These are phyloP conservation scores for Mycena rosella DNA, from an alignment of 768 basidiomycete species.

Conservation along the genomic window DNA sequence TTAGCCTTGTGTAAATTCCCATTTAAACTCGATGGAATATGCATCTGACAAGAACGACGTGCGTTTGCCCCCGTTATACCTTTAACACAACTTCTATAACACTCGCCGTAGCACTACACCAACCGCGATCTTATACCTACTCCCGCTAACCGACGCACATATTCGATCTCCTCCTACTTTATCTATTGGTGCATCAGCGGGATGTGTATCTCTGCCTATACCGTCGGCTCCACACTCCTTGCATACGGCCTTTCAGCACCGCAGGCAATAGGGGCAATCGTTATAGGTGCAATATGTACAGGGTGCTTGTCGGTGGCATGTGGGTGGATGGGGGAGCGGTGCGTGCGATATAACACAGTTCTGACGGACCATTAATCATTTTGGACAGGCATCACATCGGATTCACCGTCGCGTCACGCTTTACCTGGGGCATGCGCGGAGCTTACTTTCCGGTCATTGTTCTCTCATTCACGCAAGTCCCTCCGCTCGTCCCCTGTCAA, in stretches of 20 bases:
- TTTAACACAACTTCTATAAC: slow-evolving; percentile 15
- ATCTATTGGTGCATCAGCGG: slow-evolving; percentile 44
- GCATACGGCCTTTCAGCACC: slow-evolving; percentile 36
- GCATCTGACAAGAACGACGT: slow-evolving; percentile 35
- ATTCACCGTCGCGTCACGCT: slow-evolving; percentile 37
- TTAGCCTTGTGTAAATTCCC: no score
- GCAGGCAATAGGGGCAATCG: slow-evolving; percentile 34
- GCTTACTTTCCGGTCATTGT: slow-evolving; percentile 37
- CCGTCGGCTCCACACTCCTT: slow-evolving; percentile 36
- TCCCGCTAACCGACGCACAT: slow-evolving; percentile 44
- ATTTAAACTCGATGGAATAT: no score
- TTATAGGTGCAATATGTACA: slow-evolving; percentile 31
- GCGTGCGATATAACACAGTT: slow-evolving; percentile 22
- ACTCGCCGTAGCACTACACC: slow-evolving; percentile 33
- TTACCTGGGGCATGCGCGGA: slow-evolving; percentile 39
- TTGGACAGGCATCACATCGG: slow-evolving; percentile 36
- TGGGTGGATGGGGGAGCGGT: slow-evolving; percentile 41
- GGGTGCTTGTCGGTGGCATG: slow-evolving; percentile 38
- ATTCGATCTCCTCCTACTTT: slow-evolving; percentile 42
- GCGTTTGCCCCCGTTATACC: slow-evolving; percentile 8
- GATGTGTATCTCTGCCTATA: slow-evolving; percentile 36
- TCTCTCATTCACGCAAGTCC: slow-evolving; percentile 29
- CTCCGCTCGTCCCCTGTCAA: slow-evolving; percentile 12
- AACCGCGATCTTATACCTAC: slow-evolving; percentile 44
- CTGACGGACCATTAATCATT: slow-evolving; percentile 12